These are phyloP conservation scores for Arthrobotrys iridis DNA, from an alignment of 2,329 filamentous ascomycete genomes.

Conservation along the genomic window DNA sequence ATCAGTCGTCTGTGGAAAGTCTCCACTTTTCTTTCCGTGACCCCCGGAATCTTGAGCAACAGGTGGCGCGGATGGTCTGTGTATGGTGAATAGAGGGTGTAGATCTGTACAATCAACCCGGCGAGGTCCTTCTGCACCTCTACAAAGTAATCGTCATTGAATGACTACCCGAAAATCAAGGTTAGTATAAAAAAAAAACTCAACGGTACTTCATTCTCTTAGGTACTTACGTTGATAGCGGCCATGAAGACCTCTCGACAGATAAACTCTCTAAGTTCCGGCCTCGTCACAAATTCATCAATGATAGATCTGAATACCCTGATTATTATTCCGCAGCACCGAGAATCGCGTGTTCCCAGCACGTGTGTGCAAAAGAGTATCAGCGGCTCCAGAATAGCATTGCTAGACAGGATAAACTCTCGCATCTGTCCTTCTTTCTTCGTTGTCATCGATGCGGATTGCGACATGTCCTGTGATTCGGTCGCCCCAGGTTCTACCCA, in stretches of 20 bases:
- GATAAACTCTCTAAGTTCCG: constrained; percentile 82
- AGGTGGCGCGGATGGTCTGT: constrained; percentile 78
- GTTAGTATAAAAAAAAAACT: background rate
- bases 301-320: constrained; percentile 87
- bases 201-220: background rate
- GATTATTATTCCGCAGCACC: constrained; percentile 85
- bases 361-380: constrained; percentile 91
- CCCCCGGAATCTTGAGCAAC: constrained; percentile 80
- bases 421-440: constrained; percentile 66
- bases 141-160: constrained; percentile 96
- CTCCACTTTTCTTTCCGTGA: constrained; percentile 75
- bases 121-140: constrained; percentile 94
- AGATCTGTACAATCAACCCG: constrained; percentile 83
- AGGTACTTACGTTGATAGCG: constrained; percentile 64
- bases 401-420: constrained; percentile 81
- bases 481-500: constrained; percentile 18
- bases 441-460: constrained; percentile 22
- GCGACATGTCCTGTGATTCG: constrained; percentile 42
- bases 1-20: constrained; percentile 73
- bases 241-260: constrained; percentile 87
- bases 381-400: constrained; percentile 83
- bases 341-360: constrained; percentile 86
- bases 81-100: constrained; percentile 76
- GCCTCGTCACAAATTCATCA: constrained; percentile 72
- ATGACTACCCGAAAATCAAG: constrained; percentile 64